Conservation (phyloP, 1,284 basidiomycete species). For the Flammula alnicola region DNA sequence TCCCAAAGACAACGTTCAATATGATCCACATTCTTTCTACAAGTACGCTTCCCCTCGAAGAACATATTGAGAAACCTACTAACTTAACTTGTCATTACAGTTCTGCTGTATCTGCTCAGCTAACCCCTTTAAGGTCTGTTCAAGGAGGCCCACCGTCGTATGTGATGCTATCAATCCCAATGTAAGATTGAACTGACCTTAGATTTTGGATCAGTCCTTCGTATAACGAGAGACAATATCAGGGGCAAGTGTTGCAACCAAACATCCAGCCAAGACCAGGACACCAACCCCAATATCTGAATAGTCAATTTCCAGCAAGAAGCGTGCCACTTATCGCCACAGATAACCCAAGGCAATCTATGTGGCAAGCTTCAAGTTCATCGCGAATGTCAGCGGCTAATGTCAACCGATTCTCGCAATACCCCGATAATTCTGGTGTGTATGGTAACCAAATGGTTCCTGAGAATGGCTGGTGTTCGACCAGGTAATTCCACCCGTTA, state of each 20-base stretch:
- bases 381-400: neutral
- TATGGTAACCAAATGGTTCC: too few relatives aligned
- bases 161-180: neutral
- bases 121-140: constrained; percentile 17
- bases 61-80: neutral
- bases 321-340: neutral
- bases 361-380: constrained; percentile 5
- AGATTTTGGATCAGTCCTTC: neutral
- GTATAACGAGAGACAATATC: neutral
- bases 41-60: constrained; percentile 44
- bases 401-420: constrained; percentile 11
- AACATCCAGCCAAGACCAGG: neutral
- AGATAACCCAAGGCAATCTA: constrained; percentile 6
- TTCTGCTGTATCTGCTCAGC: constrained; percentile 51
- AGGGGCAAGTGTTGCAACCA: neutral
- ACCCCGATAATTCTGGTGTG: too few relatives aligned
- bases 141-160: neutral
- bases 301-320: neutral
- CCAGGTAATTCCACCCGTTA: too few relatives aligned
- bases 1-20: constrained; percentile 8
- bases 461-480: too few relatives aligned
- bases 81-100: constrained; percentile 31
- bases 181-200: neutral
- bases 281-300: constrained; percentile 1
- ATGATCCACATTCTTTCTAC: constrained; percentile 52